These are phyloP conservation scores for Albifimbria verrucaria DNA, from an alignment of 2,329 filamentous ascomycete genomes.

Conservation along the genomic window DNA sequence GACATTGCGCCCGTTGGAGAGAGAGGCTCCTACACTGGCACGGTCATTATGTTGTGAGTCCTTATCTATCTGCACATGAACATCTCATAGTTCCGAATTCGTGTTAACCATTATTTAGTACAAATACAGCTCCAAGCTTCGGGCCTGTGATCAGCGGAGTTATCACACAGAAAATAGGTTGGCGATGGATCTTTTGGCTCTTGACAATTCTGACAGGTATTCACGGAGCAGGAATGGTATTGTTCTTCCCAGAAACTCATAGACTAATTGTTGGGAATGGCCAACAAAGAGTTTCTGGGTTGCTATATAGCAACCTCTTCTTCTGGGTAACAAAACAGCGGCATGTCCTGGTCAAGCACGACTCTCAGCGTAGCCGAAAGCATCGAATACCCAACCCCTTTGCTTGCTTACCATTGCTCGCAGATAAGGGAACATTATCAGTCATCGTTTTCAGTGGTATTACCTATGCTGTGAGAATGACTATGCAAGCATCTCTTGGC, in stretches of 20 bases:
- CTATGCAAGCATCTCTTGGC: constrained; percentile 3
- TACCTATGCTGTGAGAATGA: constrained; percentile 11
- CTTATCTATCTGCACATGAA: background rate
- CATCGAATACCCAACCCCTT: constrained; percentile 12
- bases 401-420: constrained; percentile 9
- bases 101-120: constrained; percentile 2
- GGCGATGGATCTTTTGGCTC: constrained; percentile 63
- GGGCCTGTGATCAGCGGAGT: constrained; percentile 58
- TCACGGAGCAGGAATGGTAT: constrained; percentile 43
- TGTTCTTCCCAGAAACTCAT: constrained; percentile 53
- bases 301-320: background rate
- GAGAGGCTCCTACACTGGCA: constrained; percentile 2
- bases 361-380: background rate
- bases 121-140: constrained; percentile 22
- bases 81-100: background rate
- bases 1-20: background rate
- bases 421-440: constrained; percentile 1
- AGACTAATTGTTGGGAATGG: constrained; percentile 54
- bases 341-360: background rate
- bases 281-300: background rate
- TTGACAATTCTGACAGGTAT: constrained; percentile 42
- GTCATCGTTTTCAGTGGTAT: constrained; percentile 10
- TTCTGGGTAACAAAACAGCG: background rate
- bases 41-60: constrained; percentile 5
- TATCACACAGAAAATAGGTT: constrained; percentile 54